These are phyloP conservation scores for Xylaria sp. DNA, from an alignment of 2,329 filamentous ascomycete genomes.

Conservation along the genomic window DNA sequence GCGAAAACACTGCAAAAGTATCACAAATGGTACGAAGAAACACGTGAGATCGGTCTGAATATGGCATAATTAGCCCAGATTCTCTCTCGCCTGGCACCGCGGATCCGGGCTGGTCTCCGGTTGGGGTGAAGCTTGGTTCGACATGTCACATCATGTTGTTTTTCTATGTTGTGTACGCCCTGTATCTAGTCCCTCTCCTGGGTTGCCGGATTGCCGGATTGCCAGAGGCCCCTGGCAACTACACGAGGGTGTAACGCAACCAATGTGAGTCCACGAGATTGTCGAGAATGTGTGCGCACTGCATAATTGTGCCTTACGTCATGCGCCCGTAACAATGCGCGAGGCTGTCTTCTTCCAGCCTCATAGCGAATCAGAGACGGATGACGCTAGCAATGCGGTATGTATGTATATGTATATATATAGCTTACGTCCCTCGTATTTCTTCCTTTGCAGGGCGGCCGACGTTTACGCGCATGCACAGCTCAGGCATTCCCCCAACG, in stretches of 20 bases:
- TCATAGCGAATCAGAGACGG: conserved; percentile 1
- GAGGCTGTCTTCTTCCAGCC: conserved; percentile 17
- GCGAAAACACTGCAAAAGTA: background rate
- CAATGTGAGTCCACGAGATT: background rate
- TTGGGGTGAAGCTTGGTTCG: conserved; percentile 4
- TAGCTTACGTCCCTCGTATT: background rate
- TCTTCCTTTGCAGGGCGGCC: conserved; percentile 7
- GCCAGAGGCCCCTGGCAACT: conserved; percentile 7
- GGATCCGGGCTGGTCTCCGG: conserved; percentile 34
- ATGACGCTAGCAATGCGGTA: background rate
- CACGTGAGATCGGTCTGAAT: conserved; percentile 34
- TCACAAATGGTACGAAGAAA: conserved; percentile 26
- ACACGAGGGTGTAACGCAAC: conserved; percentile 6
- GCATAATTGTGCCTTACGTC: conserved; percentile 21
- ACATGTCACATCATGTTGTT: conserved; percentile 21
- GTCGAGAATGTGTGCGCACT: background rate
- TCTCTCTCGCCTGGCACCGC: conserved; percentile 28
- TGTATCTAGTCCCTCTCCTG: conserved; percentile 10
- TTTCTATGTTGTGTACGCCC: background rate
- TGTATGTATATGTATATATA: background rate
- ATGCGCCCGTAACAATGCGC: conserved; percentile 27
- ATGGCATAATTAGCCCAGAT: conserved; percentile 30
- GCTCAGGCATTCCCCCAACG: conserved; percentile 15
- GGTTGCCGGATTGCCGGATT: conserved; percentile 14
- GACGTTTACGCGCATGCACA: conserved; percentile 8